phyloP scores from a whole-genome alignment of 768 basidiomycete genomes.

The Pleurotus tuber-regium region DNA sequence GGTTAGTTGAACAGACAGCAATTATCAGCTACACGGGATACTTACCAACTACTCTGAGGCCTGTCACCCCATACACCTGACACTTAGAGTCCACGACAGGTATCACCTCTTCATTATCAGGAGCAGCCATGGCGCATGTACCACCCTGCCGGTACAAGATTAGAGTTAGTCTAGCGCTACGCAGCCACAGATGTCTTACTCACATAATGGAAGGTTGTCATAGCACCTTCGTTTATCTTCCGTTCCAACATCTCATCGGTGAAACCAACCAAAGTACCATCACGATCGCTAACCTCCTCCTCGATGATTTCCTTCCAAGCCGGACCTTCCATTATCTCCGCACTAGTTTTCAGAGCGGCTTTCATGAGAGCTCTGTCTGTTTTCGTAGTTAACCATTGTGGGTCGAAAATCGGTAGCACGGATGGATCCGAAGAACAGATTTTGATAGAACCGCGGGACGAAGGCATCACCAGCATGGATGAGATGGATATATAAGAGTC shows the following conservation, averaged over 20 bases:
- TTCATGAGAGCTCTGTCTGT: conserved; percentile 1
- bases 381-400: neutral
- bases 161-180: too few species aligned
- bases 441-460: neutral
- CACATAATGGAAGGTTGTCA: too few species aligned
- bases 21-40: too few species aligned
- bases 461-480: neutral
- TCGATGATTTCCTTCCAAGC: neutral
- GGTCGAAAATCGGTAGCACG: neutral
- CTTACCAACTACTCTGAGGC: too few species aligned
- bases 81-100: too few species aligned
- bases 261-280: neutral
- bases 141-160: too few species aligned
- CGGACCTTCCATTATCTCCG: neutral
- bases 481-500: neutral
- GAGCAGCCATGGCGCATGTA: too few species aligned
- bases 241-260: neutral
- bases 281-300: neutral
- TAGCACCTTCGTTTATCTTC: neutral
- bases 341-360: neutral
- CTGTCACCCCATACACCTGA: too few species aligned
- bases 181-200: too few species aligned
- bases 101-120: too few species aligned
- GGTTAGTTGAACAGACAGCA: too few species aligned
- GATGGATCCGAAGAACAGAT: neutral